Base-by-base conservation (phyloP, 768 basidiomycete genomes). In the Suillus placidus region DNA sequence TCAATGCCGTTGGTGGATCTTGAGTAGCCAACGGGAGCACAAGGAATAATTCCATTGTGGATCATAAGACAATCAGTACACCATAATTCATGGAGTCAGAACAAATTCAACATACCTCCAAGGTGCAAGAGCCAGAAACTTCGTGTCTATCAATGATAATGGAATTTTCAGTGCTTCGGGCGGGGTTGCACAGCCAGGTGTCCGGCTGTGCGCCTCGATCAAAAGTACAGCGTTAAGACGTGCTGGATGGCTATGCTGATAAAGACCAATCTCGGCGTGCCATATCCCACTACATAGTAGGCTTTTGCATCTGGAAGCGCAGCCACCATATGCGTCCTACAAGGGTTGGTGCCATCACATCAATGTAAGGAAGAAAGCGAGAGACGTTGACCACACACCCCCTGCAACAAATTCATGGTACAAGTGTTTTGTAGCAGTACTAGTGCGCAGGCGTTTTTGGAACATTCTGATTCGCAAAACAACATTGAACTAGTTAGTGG, bases 321-420 rank as follows among this genome's bases (percentile, higher is more conserved):
- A 56, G 16, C 35, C 12, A 35, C 35, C 55, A 56, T 35, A 56
- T 56, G 37, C 6, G 55, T 56, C 35, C 55, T 37, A 12, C 35
- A 37, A n/a, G n/a, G 20, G 2, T 26, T 26, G 20, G n/a, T 35
- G 12, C 12, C n/a, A n/a, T 56, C n/a, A 34, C n/a, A 37, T 56
- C 13, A 56, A 23, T 13, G n/a, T 2, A 32, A 23, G 30, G 6
- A 56, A 37, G 35, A 37, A 37, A 56, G 6, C 1, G n/a, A 56
- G 35, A 37, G 6, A 14, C n/a, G 26, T 26, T 26, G 26, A 34
- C 12, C 20, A 20, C 54, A 12, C 32, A 56, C 82, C 79, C 68
- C 76, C 72, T 5, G 6, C 55, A 37, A 56, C 10, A n/a, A 35
- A 55, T 35, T 55, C 2, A 2, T 1, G 0, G 4, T 3, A 4